Conservation (phyloP, 2,329 filamentous ascomycete species). For the Allantophomopsis lycopodina region DNA sequence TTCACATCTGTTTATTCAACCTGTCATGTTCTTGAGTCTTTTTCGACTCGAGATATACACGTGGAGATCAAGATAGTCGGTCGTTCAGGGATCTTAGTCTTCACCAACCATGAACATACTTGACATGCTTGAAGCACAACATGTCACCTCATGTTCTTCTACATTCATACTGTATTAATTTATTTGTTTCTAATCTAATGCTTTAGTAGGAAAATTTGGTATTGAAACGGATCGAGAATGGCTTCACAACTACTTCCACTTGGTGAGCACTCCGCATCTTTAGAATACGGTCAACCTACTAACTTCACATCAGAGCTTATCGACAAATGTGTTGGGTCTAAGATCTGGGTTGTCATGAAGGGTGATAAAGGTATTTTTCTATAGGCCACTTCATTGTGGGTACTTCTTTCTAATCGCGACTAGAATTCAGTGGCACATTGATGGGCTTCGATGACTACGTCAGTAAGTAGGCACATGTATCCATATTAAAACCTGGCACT, state of each 20-base stretch:
- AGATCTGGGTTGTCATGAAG: conserved; percentile 99
- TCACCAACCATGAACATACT: too few species aligned
- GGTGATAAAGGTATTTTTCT: conserved; percentile 71
- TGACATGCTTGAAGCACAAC: too few species aligned
- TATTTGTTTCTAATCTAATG: too few species aligned
- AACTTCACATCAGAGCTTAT: conserved; percentile 60
- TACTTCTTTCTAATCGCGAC: background rate
- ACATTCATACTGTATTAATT: too few species aligned
- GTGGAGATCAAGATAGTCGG: too few species aligned
- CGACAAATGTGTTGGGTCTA: conserved; percentile 95
- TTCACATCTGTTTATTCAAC: too few species aligned
- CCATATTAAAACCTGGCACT: background rate
- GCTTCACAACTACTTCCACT: conserved; percentile 62
- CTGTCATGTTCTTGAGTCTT: too few species aligned
- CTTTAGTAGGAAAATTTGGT: too few species aligned
- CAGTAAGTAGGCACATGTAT: conserved; percentile 52
- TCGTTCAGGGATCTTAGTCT: too few species aligned
- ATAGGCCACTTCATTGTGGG: background rate
- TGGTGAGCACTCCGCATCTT: conserved; percentile 28
- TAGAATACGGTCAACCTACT: conserved; percentile 7
- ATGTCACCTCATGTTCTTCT: too few species aligned
- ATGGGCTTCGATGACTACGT: conserved; percentile 98
- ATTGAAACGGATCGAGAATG: conserved; percentile 22
- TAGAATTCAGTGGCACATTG: conserved; percentile 91
- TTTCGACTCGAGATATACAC: too few species aligned